These are phyloP conservation scores for Trifolium dubium DNA, from an alignment of 306 rosid genomes.

Conservation along the genomic window DNA sequence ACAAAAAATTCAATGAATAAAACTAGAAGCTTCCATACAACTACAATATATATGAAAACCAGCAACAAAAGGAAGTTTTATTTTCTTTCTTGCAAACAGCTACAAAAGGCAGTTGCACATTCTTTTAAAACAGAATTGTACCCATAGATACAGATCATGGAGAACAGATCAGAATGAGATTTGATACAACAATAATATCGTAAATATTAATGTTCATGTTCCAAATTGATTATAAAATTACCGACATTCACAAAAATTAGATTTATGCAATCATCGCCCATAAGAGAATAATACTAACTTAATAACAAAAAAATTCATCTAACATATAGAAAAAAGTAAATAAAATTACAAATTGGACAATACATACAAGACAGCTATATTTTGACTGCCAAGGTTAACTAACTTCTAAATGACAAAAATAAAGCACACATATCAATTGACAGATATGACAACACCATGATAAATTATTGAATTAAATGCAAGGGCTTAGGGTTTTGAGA, in stretches of 20 bases:
- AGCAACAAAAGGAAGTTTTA: no score
- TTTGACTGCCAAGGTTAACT: slow-evolving; percentile 65
- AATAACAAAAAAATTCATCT: slow-evolving; percentile 41
- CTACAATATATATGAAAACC: background rate
- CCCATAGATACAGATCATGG: slow-evolving; percentile 29
- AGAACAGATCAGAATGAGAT: slow-evolving; percentile 8
- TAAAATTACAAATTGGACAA: slow-evolving; percentile 50
- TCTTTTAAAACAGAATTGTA: slow-evolving; percentile 3
- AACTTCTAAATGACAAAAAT: slow-evolving; percentile 59
- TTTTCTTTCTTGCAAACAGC: no score
- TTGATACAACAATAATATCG: slow-evolving; percentile 17
- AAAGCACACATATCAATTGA: slow-evolving; percentile 57
- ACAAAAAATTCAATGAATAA: background rate
- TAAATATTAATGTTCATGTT: background rate
- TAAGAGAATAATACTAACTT: slow-evolving; percentile 24
- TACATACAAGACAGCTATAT: slow-evolving; percentile 71
- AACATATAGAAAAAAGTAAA: slow-evolving; percentile 48
- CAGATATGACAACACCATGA: slow-evolving; percentile 41
- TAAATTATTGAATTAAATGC: slow-evolving; percentile 39
- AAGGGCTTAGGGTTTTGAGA: slow-evolving; percentile 33
- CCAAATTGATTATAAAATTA: background rate
- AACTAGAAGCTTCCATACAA: slow-evolving; percentile 18
- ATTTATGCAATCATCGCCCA: slow-evolving; percentile 20
- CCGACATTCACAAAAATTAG: slow-evolving; percentile 18
- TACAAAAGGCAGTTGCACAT: background rate